Evolutionary conservation across 2,329 filamentous ascomycete species (phyloP).

Genomic region (Pseudogymnoascus sp.): DNA sequence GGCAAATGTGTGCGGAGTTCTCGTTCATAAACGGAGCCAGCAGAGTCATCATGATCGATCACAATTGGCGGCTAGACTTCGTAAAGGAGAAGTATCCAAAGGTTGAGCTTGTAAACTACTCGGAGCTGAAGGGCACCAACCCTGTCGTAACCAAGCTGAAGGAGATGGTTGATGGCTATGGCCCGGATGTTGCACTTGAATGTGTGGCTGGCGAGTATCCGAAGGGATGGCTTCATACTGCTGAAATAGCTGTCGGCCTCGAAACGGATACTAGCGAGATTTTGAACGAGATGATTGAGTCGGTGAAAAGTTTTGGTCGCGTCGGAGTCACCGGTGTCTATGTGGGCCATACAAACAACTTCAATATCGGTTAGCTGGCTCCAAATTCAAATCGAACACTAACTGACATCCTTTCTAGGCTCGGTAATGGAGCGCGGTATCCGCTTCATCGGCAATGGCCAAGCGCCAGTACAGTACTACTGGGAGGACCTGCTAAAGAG

Average conservation of each 20-base stretch:
- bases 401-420: constrained; percentile 44
- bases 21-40: constrained; percentile 65
- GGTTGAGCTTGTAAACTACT: constrained; percentile 64
- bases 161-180: constrained; percentile 63
- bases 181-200: constrained; percentile 69
- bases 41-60: constrained; percentile 73
- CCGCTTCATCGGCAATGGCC: constrained; percentile 62
- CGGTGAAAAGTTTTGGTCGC: constrained; percentile 64
- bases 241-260: constrained; percentile 53
- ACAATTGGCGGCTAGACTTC: constrained; percentile 61
- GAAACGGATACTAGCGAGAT: constrained; percentile 84
- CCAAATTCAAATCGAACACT: constrained; percentile 66
- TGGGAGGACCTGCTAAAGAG: constrained; percentile 68
- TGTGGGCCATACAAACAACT: constrained; percentile 39
- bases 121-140: constrained; percentile 49
- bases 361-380: constrained; percentile 26
- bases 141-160: constrained; percentile 67
- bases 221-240: constrained; percentile 53
- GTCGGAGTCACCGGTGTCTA: constrained; percentile 71
- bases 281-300: constrained; percentile 70
- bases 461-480: constrained; percentile 71
- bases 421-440: constrained; percentile 83
- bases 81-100: constrained; percentile 58
- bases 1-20: constrained; percentile 76
- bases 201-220: constrained; percentile 54